phyloP scores from a whole-genome alignment of 2,329 filamentous ascomycete genomes.

The Ceratocystis huliohia region DNA sequence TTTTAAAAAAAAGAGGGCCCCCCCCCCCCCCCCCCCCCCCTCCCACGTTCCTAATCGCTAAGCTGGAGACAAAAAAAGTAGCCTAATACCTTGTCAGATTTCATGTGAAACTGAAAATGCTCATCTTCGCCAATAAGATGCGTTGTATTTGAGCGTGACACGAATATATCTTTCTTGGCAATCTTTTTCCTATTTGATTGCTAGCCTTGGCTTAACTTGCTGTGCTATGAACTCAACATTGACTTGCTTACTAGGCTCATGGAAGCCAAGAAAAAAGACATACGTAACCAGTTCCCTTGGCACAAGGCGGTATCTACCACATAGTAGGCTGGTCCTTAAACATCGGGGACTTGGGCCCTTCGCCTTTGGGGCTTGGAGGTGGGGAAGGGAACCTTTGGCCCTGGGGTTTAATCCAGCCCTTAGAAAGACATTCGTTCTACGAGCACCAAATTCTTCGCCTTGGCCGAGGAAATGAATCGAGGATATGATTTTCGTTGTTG shows the following conservation, averaged over 20 bases:
- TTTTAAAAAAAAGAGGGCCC: too few relatives aligned
- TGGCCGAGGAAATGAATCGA: background rate
- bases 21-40: too few relatives aligned
- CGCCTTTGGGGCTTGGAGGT: background rate
- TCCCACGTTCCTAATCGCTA: too few relatives aligned
- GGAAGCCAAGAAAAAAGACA: conserved; percentile 1
- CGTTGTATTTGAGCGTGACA: conserved; percentile 3
- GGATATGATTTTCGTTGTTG: background rate
- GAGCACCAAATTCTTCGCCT: background rate
- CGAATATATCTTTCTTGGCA: background rate
- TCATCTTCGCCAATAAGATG: background rate
- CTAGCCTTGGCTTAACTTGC: background rate
- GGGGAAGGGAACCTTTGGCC: background rate
- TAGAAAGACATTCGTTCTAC: background rate
- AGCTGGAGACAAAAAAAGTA: background rate
- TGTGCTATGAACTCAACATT: background rate
- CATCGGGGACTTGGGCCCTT: too few relatives aligned
- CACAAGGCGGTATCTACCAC: background rate
- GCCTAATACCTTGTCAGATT: background rate
- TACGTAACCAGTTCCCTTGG: conserved; percentile 1
- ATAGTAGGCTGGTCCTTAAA: background rate
- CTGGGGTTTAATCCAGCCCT: background rate
- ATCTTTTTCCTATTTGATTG: background rate
- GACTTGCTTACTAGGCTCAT: background rate
- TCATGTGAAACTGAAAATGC: background rate